Evolutionary conservation across 768 basidiomycete genomes (phyloP), one percentile per base, ranked within the genome.

Genomic region (Suillus luteus): DNA sequence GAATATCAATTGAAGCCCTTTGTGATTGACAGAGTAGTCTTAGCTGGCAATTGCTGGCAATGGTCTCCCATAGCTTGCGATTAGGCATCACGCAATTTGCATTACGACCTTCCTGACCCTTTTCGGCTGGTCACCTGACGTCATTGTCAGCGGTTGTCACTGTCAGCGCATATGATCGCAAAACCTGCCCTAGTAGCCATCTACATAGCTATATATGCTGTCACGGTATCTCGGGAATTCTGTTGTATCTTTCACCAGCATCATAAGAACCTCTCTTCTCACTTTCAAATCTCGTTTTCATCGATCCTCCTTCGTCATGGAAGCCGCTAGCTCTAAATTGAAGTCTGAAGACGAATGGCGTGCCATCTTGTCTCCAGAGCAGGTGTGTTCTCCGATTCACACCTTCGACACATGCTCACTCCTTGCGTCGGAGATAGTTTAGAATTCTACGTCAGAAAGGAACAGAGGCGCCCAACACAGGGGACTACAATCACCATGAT

Each of bases 401-500:
- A 8, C 35, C 35, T 55, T 17, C 22, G 54, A 37, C 19, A 35
- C 61, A 33, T 49, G 44, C n/a, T 41, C 33, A 27, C 33, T 38
- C 37, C n/a, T 55, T 14, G 12, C 12, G 4, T 48, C 12, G 35
- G 40, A 27, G 10, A 14, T 69, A 96, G 94, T 98, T 97, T 78
- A 84, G 88, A 62, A 81, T 98, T 43, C 76, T 97, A 14, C 86
- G 95, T 55, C 67, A 89, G 80, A 96, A 97, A 76, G 95, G 92
- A 22, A 98, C 96, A 1, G 96, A 98, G 70, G 70, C 73, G 8
- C 78, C 93, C 27, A 86, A 88, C 2, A 91, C 88, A 3, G 93
- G 92, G n/a, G 78, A 89, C 71, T 95, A 92, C 73, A 86, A 96
- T 66, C 83, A 94, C 62, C 83, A 85, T 75, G 74, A 74, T 27